These are phyloP conservation scores for Xylaria multiplex DNA, from an alignment of 2,329 filamentous ascomycete species.

Conservation along the genomic window DNA sequence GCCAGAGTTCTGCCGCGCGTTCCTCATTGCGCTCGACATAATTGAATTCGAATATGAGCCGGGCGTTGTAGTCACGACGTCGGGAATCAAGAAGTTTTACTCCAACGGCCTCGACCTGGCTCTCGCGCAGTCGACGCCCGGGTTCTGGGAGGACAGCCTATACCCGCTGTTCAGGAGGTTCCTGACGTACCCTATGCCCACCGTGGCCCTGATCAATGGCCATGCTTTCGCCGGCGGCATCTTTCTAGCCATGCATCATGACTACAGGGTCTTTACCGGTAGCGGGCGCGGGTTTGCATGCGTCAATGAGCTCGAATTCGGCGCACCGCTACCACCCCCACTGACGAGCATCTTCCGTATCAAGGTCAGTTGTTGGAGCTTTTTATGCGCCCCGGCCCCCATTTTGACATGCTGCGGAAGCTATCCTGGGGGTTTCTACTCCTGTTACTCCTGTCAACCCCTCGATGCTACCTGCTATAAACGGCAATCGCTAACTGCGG, in stretches of 20 bases:
- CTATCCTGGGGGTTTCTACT: too few species aligned
- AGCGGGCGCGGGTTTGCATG: constrained; percentile 73
- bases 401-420: too few species aligned
- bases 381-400: too few species aligned
- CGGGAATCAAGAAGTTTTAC: constrained; percentile 80
- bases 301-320: constrained; percentile 84
- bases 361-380: constrained; percentile 49
- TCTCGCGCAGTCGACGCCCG: constrained; percentile 67
- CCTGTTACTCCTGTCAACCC: too few species aligned
- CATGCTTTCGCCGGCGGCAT: constrained; percentile 85
- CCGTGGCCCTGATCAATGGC: constrained; percentile 80
- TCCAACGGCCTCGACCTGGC: constrained; percentile 83
- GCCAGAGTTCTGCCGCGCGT: constrained; percentile 71
- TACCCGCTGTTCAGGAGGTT: constrained; percentile 74
- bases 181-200: constrained; percentile 82
- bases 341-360: constrained; percentile 80
- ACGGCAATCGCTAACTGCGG: too few species aligned
- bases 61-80: constrained; percentile 83
- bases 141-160: constrained; percentile 69
- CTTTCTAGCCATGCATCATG: constrained; percentile 83
- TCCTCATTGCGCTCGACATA: constrained; percentile 78
- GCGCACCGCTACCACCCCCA: constrained; percentile 76
- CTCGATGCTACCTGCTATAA: too few species aligned
- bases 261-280: constrained; percentile 78
- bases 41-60: constrained; percentile 73